Evolutionary conservation across 2,329 filamentous ascomycete species (phyloP).

Genomic region (Allantophomopsis lycopodina): DNA sequence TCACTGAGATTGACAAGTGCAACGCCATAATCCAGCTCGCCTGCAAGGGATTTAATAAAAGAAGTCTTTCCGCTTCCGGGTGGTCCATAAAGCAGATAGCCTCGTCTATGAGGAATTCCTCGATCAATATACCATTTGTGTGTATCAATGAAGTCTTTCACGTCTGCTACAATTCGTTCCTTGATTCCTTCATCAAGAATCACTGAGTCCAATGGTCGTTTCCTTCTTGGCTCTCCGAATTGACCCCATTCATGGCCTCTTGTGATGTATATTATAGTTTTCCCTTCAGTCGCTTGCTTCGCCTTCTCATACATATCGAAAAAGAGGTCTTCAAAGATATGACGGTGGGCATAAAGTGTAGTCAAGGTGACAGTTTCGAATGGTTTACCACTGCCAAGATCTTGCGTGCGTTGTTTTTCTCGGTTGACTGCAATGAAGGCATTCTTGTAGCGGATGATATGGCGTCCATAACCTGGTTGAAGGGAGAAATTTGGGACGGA

Average conservation of each 20-base stretch:
- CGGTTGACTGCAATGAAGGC: conserved; percentile 81
- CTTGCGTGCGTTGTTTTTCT: conserved; percentile 73
- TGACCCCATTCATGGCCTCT: conserved; percentile 74
- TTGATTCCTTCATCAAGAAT: conserved; percentile 75
- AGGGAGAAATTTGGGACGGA: conserved; percentile 72
- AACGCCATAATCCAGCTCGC: conserved; percentile 84
- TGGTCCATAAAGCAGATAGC: conserved; percentile 79
- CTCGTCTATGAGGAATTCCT: conserved; percentile 85
- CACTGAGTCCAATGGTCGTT: conserved; percentile 79
- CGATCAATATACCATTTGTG: conserved; percentile 85
- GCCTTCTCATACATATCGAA: conserved; percentile 74
- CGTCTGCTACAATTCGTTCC: conserved; percentile 66
- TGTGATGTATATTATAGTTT: conserved; percentile 82
- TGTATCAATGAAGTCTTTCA: conserved; percentile 66
- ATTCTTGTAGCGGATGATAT: conserved; percentile 75
- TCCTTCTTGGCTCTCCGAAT: conserved; percentile 73
- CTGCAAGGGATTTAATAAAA: conserved; percentile 89
- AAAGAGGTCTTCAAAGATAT: conserved; percentile 85
- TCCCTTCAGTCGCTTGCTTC: conserved; percentile 70
- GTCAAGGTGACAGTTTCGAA: conserved; percentile 92
- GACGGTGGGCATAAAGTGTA: conserved; percentile 76
- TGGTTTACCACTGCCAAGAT: conserved; percentile 71
- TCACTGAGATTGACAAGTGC: conserved; percentile 88
- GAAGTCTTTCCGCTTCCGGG: conserved; percentile 90
- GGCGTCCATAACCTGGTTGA: conserved; percentile 80